Evolutionary conservation across 148 eudicot species (phyloP).

Genomic region (Silene latifolia): DNA sequence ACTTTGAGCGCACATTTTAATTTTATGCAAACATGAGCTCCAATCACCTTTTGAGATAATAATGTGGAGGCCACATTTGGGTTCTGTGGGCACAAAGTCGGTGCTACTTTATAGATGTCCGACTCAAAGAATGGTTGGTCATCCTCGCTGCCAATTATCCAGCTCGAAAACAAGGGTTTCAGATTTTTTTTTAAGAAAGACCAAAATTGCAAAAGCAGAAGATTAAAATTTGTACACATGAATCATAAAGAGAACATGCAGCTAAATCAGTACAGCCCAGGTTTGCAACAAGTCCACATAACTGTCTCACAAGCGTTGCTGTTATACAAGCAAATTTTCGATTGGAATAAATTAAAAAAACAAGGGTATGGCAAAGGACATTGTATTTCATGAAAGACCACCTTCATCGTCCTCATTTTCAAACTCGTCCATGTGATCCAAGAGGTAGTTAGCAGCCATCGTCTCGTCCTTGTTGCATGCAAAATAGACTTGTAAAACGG

Average conservation of each 20-base stretch:
- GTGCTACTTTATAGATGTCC: too few relatives aligned
- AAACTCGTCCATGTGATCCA: constrained; percentile 78
- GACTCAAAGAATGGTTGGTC: not conserved
- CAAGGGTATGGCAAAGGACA: constrained; percentile 15
- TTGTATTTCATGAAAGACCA: constrained; percentile 22
- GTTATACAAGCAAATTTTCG: constrained; percentile 17
- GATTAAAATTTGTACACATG: constrained; percentile 20
- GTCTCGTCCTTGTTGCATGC: constrained; percentile 87
- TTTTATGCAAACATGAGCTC: too few relatives aligned
- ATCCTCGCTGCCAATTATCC: not conserved
- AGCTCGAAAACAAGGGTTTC: not conserved
- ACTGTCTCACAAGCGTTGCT: constrained; percentile 12
- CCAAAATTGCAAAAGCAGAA: not conserved
- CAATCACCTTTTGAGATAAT: too few relatives aligned
- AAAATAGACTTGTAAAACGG: constrained; percentile 67
- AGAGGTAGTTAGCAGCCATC: constrained; percentile 71
- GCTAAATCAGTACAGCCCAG: constrained; percentile 8
- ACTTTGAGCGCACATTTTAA: too few relatives aligned
- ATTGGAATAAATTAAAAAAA: constrained; percentile 23
- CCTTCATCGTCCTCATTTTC: constrained; percentile 49
- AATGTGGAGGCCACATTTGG: too few relatives aligned
- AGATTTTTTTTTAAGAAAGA: too few relatives aligned
- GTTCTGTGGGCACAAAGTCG: too few relatives aligned
- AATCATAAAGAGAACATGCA: constrained; percentile 17
- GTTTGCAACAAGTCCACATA: constrained; percentile 24